Conservation (phyloP, 495 filamentous ascomycete species). For the Penicillium simplicissimum region DNA sequence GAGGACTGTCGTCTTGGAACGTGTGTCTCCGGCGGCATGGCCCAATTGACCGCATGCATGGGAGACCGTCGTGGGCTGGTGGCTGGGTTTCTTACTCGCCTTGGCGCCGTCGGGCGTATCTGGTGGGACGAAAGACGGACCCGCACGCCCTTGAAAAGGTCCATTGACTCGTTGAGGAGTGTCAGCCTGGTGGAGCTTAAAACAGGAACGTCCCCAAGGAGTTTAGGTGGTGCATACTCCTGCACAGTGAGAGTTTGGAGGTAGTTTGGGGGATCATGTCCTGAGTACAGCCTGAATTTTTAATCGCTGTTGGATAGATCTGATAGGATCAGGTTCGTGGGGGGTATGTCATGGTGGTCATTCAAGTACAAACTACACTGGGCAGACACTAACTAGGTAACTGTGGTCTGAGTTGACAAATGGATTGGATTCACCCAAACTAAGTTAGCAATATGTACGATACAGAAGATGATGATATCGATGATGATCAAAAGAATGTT, state of each 20-base stretch:
- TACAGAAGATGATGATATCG: conserved; percentile 1
- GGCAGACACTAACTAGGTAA: background rate
- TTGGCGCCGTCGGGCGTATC: conserved; percentile 4
- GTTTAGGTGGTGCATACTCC: background rate
- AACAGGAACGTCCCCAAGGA: background rate
- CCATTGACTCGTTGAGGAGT: background rate
- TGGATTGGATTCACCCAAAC: too few species aligned
- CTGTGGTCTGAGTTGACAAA: too few species aligned
- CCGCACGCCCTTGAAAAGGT: background rate
- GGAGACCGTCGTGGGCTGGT: background rate
- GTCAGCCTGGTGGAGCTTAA: background rate
- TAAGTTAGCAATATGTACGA: background rate
- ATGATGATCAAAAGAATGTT: background rate
- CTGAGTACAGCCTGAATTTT: too few species aligned
- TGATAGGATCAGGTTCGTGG: background rate
- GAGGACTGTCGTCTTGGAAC: background rate
- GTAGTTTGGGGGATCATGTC: too few species aligned
- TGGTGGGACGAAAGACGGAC: background rate
- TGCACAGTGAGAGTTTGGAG: background rate
- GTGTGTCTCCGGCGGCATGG: background rate
- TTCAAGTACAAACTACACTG: too few species aligned
- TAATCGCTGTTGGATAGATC: background rate
- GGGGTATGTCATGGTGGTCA: background rate
- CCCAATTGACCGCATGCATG: conserved; percentile 3
- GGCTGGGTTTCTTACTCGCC: background rate